Conservation (phyloP, 768 basidiomycete species). For the Panaeolus cyanescens region DNA sequence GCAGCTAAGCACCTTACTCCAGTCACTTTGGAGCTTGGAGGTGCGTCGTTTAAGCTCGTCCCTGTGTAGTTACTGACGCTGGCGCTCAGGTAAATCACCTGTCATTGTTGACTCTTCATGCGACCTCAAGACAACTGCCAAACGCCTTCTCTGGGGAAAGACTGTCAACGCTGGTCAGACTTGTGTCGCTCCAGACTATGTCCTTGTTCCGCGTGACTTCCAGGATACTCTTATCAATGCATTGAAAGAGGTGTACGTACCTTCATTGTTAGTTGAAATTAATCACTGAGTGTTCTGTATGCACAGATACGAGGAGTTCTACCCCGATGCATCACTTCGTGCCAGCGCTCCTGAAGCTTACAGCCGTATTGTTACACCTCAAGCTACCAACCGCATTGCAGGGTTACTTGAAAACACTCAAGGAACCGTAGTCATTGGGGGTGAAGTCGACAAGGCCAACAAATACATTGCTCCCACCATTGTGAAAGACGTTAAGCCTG, state of each 20-base stretch:
- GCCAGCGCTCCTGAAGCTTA: conserved; percentile 44
- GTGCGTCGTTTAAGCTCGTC: conserved; percentile 16
- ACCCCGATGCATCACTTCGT: conserved; percentile 47
- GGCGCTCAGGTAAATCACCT: conserved; percentile 61
- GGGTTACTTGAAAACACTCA: conserved; percentile 63
- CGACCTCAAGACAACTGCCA: conserved; percentile 66
- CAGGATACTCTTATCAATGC: conserved; percentile 48
- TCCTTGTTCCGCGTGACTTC: conserved; percentile 47
- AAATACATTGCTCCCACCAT: conserved; percentile 75
- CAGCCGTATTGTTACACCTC: conserved; percentile 51
- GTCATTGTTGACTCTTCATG: conserved; percentile 71
- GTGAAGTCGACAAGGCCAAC: conserved; percentile 54
- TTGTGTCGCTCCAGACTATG: conserved; percentile 66
- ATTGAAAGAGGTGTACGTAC: conserved; percentile 41
- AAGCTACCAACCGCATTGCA: conserved; percentile 55
- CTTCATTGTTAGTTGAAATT: neutral
- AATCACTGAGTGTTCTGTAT: neutral
- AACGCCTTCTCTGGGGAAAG: conserved; percentile 85
- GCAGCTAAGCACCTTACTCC: conserved; percentile 81
- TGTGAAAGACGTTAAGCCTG: conserved; percentile 57
- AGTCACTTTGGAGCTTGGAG: conserved; percentile 47
- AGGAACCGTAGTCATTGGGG: conserved; percentile 68
- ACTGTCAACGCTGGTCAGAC: conserved; percentile 75
- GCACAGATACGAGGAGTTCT: conserved; percentile 56
- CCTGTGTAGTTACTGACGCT: neutral